Conservation (phyloP, 1,139 yeast species). For the Suhomyces panamericanus region DNA sequence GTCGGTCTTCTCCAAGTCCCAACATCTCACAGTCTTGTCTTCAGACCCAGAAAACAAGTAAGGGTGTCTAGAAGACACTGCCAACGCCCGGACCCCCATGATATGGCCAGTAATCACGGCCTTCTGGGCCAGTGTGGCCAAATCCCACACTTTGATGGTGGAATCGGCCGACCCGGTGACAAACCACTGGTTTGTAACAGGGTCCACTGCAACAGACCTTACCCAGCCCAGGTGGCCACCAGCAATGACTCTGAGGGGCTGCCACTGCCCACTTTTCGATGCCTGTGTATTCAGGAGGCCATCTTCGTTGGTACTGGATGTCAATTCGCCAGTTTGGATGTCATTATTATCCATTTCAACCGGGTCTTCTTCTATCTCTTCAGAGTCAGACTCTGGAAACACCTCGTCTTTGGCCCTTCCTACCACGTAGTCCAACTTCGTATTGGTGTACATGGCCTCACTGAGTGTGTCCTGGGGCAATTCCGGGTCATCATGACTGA, state of each 20-base stretch:
- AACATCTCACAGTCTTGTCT: conserved; percentile 91
- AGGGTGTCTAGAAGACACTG: conserved; percentile 73
- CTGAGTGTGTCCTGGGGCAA: conserved; percentile 35
- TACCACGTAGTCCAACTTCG: conserved; percentile 28
- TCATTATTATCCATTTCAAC: neutral
- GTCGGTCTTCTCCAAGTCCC: conserved; percentile 90
- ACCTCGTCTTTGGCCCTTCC: conserved; percentile 1
- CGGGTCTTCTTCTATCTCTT: conserved; percentile 5
- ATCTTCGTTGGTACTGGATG: neutral
- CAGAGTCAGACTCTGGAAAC: neutral
- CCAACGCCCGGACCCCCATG: conserved; percentile 81
- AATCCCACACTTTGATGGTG: conserved; percentile 89
- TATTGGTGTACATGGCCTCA: conserved; percentile 34
- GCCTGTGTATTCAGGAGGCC: neutral
- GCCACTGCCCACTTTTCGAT: conserved; percentile 44
- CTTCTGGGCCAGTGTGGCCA: conserved; percentile 68
- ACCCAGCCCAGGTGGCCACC: conserved; percentile 95
- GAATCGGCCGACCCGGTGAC: conserved; percentile 89
- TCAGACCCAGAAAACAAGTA: conserved; percentile 91
- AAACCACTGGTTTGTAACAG: conserved; percentile 81
- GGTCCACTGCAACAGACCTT: conserved; percentile 75
- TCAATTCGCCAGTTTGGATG: neutral
- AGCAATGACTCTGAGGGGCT: conserved; percentile 67
- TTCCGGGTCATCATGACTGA: conserved; percentile 20
- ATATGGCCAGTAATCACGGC: conserved; percentile 87